Evolutionary conservation across 2,329 filamentous ascomycete genomes (phyloP).

Genomic region (Aureobasidium musti): DNA sequence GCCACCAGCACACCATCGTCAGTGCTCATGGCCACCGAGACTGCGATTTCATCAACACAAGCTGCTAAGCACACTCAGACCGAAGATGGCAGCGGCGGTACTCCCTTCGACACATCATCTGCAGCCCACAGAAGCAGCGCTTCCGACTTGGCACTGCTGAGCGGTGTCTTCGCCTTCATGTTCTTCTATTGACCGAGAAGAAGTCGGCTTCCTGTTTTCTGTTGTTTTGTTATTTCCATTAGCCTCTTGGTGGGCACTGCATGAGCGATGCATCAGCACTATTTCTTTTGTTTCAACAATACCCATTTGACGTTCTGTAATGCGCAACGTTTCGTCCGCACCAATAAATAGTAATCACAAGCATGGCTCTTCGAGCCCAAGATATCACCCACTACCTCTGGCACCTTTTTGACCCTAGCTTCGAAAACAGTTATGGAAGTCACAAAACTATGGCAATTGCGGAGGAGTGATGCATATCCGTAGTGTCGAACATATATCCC

Average conservation of each 20-base stretch:
- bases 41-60: conserved; percentile 6
- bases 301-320: conserved; percentile 23
- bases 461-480: neutral
- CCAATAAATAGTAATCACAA: conserved; percentile 15
- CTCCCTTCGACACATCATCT: conserved; percentile 17
- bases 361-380: neutral
- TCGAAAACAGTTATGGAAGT: too few relatives aligned
- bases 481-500: neutral
- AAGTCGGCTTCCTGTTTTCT: neutral
- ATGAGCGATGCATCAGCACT: conserved; percentile 18
- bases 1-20: conserved; percentile 22
- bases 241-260: neutral
- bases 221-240: neutral
- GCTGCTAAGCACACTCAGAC: conserved; percentile 2
- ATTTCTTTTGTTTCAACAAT: conserved; percentile 16
- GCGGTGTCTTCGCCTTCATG: neutral
- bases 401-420: neutral
- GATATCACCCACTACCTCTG: neutral
- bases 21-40: conserved; percentile 5
- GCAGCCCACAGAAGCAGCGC: neutral
- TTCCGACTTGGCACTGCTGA: conserved; percentile 14
- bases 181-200: neutral
- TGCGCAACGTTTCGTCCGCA: conserved; percentile 5
- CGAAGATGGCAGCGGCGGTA: neutral
- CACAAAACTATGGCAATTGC: neutral